A percentile compares a stretch with the other conserved stretches of the same genome.
Conservation (phyloP, 768 basidiomycete genomes). For the Boletus eberwhitei region DNA sequence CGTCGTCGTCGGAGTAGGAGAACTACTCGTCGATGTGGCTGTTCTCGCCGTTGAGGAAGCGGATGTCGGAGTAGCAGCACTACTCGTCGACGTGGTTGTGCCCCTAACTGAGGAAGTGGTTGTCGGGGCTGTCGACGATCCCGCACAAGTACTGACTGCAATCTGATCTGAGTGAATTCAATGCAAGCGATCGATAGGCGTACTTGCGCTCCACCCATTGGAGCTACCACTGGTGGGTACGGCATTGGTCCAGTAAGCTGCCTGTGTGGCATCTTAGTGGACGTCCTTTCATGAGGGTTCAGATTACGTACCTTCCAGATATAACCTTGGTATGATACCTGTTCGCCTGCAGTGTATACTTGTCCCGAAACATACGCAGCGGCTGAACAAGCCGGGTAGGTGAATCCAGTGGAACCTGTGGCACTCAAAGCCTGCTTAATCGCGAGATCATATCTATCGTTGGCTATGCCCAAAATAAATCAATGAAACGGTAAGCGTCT, state of each 20-base stretch:
- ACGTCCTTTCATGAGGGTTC: background rate
- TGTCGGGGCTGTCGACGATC: constrained; percentile 11
- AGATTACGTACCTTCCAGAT: constrained; percentile 53
- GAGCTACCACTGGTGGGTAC: constrained; percentile 47
- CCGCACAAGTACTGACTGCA: constrained; percentile 25
- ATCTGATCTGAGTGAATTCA: background rate
- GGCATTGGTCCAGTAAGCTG: constrained; percentile 55
- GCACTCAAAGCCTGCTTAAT: constrained; percentile 58
- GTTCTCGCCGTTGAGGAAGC: constrained; percentile 11
- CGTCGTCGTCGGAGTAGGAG: constrained; percentile 16
- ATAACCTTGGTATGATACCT: constrained; percentile 57
- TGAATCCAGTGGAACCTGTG: constrained; percentile 68
- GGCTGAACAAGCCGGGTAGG: constrained; percentile 58
- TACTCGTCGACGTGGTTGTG: constrained; percentile 10
- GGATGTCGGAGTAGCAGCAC: constrained; percentile 15
- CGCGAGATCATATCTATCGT: constrained; percentile 54
- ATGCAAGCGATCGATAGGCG: constrained; percentile 18
- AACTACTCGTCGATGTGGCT: constrained; percentile 6
- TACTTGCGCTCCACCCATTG: constrained; percentile 66
- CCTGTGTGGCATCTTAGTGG: constrained; percentile 34
- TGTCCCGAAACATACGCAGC: constrained; percentile 48
- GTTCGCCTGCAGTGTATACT: constrained; percentile 47
- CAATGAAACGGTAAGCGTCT: background rate
- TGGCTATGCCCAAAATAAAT: constrained; percentile 36
- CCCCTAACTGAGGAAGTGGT: constrained; percentile 14